Evolutionary conservation across 495 filamentous ascomycete genomes (phyloP), one percentile per base, ranked within the genome.

Genomic region (Extremus antarcticus): DNA sequence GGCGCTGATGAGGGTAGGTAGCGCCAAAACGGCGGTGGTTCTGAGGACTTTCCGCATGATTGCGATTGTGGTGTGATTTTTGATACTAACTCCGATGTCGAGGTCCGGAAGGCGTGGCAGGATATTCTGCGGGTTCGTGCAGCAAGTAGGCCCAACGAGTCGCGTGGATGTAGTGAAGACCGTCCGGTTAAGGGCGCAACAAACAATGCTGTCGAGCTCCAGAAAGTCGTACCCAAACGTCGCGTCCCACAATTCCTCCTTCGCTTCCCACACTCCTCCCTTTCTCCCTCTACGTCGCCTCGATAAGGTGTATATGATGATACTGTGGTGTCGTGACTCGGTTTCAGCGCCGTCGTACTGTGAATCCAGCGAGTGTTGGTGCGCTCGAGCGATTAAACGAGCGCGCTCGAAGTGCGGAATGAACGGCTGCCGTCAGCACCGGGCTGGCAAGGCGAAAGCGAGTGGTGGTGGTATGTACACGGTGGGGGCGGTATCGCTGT

Each of bases 21-120:
- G 55, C 43, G 55, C 43, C 13, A 61, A 29, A 8, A 58, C 50
- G 50, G 59, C 59, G 40, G 11, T 41, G 4, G 17, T 10, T 41
- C 20, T 51, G n/a, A 35, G 25, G 13, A 38, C 24, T 45, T 7
- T 45, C 41, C 16, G 41, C 41, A 45, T 45, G 17, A 17, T 45
- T 35, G 13, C 13, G 29, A 13, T 35, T 13, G 29, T 35, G 29
- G 4, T 35, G 29, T 4, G 4, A 35, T 35, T 4, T 35, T 4
- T 35, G 29, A 35, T 7, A 35, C 29, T 7, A 13, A 13, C 13
- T 13, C 13, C 29, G 13, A 35, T 7, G 29, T 35, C 29, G 29
- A 35, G 7, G 29, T 35, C 29, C 29, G 29, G n/a, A n/a, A n/a
- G n/a, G n/a, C n/a, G n/a, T n/a, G n/a, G n/a, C n/a, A n/a, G n/a